Evolutionary conservation across 2,329 filamentous ascomycete genomes (phyloP).

Genomic region (Diplodia mutila): DNA sequence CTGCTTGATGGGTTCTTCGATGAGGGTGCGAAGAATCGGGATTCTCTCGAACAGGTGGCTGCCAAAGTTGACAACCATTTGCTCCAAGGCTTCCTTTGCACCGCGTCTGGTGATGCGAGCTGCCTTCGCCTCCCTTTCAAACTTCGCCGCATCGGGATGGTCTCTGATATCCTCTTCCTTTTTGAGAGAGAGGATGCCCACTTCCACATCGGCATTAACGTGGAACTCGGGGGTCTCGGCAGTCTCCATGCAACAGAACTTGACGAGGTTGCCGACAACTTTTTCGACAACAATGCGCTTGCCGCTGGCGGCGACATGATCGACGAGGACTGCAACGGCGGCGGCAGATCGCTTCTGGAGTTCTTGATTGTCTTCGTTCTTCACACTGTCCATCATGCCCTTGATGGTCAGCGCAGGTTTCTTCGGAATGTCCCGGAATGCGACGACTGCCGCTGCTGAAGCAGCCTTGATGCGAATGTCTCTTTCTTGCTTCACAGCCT

Average conservation of each 20-base stretch:
- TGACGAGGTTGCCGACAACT: slow-evolving; percentile 91
- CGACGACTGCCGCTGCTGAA: slow-evolving; percentile 83
- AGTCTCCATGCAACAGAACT: slow-evolving; percentile 97
- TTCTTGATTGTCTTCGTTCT: slow-evolving; percentile 88
- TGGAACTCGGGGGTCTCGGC: slow-evolving; percentile 96
- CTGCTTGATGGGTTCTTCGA: slow-evolving; percentile 76
- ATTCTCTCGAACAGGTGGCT: slow-evolving; percentile 77
- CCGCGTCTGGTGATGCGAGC: slow-evolving; percentile 89
- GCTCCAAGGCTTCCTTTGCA: slow-evolving; percentile 91
- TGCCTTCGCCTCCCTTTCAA: slow-evolving; percentile 84
- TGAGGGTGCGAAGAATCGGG: slow-evolving; percentile 77
- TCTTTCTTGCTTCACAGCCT: slow-evolving; percentile 74
- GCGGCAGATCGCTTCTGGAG: slow-evolving; percentile 84
- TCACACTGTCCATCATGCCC: slow-evolving; percentile 97
- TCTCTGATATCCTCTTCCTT: slow-evolving; percentile 97
- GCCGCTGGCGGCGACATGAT: slow-evolving; percentile 78
- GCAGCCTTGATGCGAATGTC: slow-evolving; percentile 86
- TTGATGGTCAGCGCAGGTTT: slow-evolving; percentile 93
- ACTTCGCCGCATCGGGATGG: slow-evolving; percentile 86
- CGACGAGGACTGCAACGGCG: slow-evolving; percentile 83
- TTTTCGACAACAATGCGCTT: slow-evolving; percentile 90
- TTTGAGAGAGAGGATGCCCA: slow-evolving; percentile 85
- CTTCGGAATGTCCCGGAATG: slow-evolving; percentile 86
- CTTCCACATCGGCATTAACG: slow-evolving; percentile 76
- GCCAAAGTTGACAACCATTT: slow-evolving; percentile 80